Percentiles rank a stretch among this genome's conserved stretches.
Conservation (phyloP, 2,329 filamentous ascomycete genomes). For the Paecilomyces formosus region DNA sequence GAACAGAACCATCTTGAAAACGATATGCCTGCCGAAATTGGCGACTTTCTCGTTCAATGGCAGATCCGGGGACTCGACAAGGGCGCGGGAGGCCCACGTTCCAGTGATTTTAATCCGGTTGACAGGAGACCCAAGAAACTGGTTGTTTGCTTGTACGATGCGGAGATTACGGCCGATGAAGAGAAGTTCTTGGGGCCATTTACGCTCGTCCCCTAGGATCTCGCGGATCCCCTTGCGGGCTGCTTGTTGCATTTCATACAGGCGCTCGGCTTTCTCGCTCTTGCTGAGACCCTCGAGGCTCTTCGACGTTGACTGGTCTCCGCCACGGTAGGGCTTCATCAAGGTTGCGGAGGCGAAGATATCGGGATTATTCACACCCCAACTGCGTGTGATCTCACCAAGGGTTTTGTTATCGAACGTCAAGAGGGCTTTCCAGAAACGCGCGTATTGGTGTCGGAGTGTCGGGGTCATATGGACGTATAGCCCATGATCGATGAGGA, state of each 20-base stretch:
- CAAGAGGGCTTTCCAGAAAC: slow-evolving; percentile 90
- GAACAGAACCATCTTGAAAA: slow-evolving; percentile 74
- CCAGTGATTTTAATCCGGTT: slow-evolving; percentile 92
- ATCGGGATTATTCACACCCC: slow-evolving; percentile 85
- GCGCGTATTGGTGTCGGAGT: slow-evolving; percentile 78
- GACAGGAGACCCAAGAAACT: slow-evolving; percentile 80
- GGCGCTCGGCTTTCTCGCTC: slow-evolving; percentile 48
- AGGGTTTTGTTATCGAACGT: slow-evolving; percentile 87
- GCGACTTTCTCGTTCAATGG: slow-evolving; percentile 54
- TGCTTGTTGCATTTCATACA: slow-evolving; percentile 75
- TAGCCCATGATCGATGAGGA: slow-evolving; percentile 93
- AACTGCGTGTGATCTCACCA: slow-evolving; percentile 60
- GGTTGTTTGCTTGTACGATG: slow-evolving; percentile 90
- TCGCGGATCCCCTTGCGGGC: slow-evolving; percentile 66
- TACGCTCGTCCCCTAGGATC: slow-evolving; percentile 75
- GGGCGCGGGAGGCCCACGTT: slow-evolving; percentile 74
- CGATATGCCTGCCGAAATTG: slow-evolving; percentile 67
- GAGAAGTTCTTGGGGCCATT: slow-evolving; percentile 83
- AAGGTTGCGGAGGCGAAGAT: slow-evolving; percentile 87
- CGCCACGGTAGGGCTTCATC: slow-evolving; percentile 83
- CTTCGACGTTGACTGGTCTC: slow-evolving; percentile 59
- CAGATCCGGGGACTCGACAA: slow-evolving; percentile 67
- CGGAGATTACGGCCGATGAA: slow-evolving; percentile 89
- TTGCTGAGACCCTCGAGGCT: slow-evolving; percentile 45
- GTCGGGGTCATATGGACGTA: slow-evolving; percentile 83